Percentiles rank a stretch among this genome's conserved stretches.
phyloP scores from a whole-genome alignment of 2,329 filamentous ascomycete genomes.

The Pseudohalonectria lignicola region DNA sequence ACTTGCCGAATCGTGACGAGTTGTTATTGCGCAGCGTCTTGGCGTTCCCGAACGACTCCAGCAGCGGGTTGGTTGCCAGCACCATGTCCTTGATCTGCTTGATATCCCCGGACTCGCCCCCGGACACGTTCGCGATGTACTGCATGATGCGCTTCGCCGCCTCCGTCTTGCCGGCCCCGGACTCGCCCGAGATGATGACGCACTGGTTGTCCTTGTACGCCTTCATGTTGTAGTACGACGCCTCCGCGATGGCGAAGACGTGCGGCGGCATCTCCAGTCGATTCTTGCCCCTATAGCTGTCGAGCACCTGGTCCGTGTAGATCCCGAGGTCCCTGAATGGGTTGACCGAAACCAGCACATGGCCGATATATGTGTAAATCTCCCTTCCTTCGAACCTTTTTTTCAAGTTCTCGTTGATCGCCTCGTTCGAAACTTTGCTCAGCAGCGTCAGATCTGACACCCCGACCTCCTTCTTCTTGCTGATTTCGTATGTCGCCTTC shows the following conservation, averaged over 20 bases:
- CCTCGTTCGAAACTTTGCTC: slow-evolving; percentile 97
- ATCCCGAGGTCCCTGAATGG: slow-evolving; percentile 96
- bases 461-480: slow-evolving; percentile 98
- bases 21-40: slow-evolving; percentile 99
- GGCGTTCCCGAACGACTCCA: slow-evolving; percentile 96
- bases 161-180: slow-evolving; percentile 95
- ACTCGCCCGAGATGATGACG: slow-evolving; percentile 98
- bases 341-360: slow-evolving; percentile 98
- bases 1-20: slow-evolving; percentile 96
- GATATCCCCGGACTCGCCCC: slow-evolving; percentile 73
- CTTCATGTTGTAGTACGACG: slow-evolving; percentile 99
- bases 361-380: slow-evolving; percentile 99
- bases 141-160: slow-evolving; percentile 99
- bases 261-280: slow-evolving; percentile 89
- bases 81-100: slow-evolving; percentile 99
- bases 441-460: slow-evolving; percentile 95
- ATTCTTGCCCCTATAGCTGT: slow-evolving; percentile 95
- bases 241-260: slow-evolving; percentile 94
- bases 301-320: slow-evolving; percentile 88
- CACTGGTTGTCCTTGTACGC: slow-evolving; percentile 98
- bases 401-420: slow-evolving; percentile 98
- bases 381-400: slow-evolving; percentile 95
- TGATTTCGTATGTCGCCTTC: slow-evolving; percentile 91
- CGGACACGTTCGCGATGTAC: slow-evolving; percentile 96
- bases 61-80: slow-evolving; percentile 88